Evolutionary conservation across 495 filamentous ascomycete genomes (phyloP).

Genomic region (Trichoderma erinaceum): DNA sequence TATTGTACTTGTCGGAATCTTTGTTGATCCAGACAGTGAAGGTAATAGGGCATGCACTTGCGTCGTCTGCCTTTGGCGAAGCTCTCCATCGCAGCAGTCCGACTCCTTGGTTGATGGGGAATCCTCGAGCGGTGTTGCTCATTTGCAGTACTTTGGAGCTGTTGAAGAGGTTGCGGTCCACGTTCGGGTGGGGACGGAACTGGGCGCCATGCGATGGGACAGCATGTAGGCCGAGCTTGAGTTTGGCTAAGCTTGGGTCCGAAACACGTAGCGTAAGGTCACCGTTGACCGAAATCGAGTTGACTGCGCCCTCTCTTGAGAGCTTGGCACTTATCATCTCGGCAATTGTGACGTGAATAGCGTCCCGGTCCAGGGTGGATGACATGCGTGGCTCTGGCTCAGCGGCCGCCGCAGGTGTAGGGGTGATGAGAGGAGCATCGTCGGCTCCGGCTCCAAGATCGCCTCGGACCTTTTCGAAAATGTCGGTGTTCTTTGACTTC

Average conservation of each 20-base stretch:
- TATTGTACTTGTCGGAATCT: conserved; percentile 67
- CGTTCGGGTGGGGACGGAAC: conserved; percentile 91
- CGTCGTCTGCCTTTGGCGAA: conserved; percentile 63
- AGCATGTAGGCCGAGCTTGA: conserved; percentile 73
- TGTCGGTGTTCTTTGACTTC: conserved; percentile 93
- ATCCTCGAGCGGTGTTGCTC: conserved; percentile 73
- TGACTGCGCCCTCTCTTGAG: conserved; percentile 76
- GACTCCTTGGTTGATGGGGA: conserved; percentile 85
- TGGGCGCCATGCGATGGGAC: conserved; percentile 72
- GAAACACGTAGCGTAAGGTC: conserved; percentile 84
- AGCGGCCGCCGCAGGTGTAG: conserved; percentile 49
- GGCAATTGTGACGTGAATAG: conserved; percentile 77
- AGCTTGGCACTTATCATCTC: conserved; percentile 84
- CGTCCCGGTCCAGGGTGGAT: conserved; percentile 64
- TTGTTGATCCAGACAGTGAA: conserved; percentile 96
- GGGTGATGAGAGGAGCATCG: conserved; percentile 63
- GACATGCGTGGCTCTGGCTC: conserved; percentile 50
- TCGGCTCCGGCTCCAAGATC: conserved; percentile 78
- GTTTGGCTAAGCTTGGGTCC: conserved; percentile 77
- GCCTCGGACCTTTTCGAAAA: conserved; percentile 90
- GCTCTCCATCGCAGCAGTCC: conserved; percentile 85
- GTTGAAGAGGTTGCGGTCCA: conserved; percentile 79
- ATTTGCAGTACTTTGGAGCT: conserved; percentile 74
- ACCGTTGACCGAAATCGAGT: conserved; percentile 79
- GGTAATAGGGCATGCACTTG: conserved; percentile 72